phyloP scores from a whole-genome alignment of 768 basidiomycete genomes.

The Podaxis sp. region DNA sequence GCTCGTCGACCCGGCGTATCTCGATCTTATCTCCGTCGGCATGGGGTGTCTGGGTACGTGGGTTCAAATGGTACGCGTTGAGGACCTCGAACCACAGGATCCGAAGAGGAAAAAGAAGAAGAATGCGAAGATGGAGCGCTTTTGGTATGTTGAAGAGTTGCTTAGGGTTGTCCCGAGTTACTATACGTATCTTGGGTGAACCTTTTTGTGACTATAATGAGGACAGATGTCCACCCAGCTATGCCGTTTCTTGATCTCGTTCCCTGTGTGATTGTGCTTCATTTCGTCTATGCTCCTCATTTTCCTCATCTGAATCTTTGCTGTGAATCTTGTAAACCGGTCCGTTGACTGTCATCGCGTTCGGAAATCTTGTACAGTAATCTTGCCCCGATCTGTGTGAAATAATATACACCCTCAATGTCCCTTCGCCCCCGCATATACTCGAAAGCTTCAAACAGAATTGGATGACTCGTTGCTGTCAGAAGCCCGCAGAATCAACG shows the following conservation, averaged over 20 bases:
- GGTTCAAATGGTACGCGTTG: constrained; percentile 59
- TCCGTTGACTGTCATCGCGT: too few relatives aligned
- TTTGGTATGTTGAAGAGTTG: constrained; percentile 46
- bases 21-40: constrained; percentile 45
- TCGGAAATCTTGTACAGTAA: not conserved
- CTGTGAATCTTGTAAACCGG: not conserved
- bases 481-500: not conserved
- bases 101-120: constrained; percentile 38
- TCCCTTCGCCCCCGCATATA: not conserved
- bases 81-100: constrained; percentile 19
- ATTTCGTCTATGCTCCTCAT: too few relatives aligned
- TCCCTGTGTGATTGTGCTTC: not conserved
- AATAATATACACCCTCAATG: not conserved
- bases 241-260: constrained; percentile 2
- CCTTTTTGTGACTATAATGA: not conserved
- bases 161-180: constrained; percentile 39
- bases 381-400: not conserved
- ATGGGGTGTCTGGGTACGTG: constrained; percentile 67
- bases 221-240: constrained; percentile 6
- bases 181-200: constrained; percentile 25
- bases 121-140: constrained; percentile 34
- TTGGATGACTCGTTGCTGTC: not conserved
- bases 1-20: constrained; percentile 46
- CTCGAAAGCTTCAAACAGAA: not conserved
- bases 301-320: not conserved